Base-by-base conservation (phyloP, 176 grass and related monocot species). In the Oryza longistaminata region DNA sequence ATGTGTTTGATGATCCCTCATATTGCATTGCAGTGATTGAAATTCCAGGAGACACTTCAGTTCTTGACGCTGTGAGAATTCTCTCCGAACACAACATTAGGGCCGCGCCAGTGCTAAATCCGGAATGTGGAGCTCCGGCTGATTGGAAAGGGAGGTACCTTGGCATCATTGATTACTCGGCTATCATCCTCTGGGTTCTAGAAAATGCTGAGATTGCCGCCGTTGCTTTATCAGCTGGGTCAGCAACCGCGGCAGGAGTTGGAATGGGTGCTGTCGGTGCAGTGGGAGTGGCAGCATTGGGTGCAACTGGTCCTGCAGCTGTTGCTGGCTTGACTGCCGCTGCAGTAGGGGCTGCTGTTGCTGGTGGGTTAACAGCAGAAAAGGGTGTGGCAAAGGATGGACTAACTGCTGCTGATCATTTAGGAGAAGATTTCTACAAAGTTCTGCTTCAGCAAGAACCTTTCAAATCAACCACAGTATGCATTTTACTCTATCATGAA, bases 21-120 rank as follows among this genome's bases (percentile, higher is more conserved):
- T 62, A 17, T 33, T 81, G 3, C 66, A 68, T 11, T 73, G 1
- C 85, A 97, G 95, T 97, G 35, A 91, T 94, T 90, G 95, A 95
- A 82, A 90, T 97, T 84, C 72, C 84, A 7, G 95, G 95, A 49
- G 91, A 95, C 55, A 92, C 81, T 74, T 86, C 87, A 22, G 35
- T 97, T 60, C 79, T 95, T 71, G 95, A 90, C 7, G 87, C 95
- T 65, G 95, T 95, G 46, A 84, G 45, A 84, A 91, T 88, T 79
- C 89, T 97, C 60, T 93, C 95, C 60, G 89, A 90, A 52, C 74
- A 95, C 66, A 91, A 93, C 70, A 97, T 97, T 83, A 90, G 92
- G 88, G 84, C 96, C 49, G 93, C 93, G 6, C 93, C 93, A 1
- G 91, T 98, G 66, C 74, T 87, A 67, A 92, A 94, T 82, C 77